Evolutionary conservation across 306 rosid species (phyloP), one percentile per base, ranked within the genome.

Genomic region (Inga oerstediana): DNA sequence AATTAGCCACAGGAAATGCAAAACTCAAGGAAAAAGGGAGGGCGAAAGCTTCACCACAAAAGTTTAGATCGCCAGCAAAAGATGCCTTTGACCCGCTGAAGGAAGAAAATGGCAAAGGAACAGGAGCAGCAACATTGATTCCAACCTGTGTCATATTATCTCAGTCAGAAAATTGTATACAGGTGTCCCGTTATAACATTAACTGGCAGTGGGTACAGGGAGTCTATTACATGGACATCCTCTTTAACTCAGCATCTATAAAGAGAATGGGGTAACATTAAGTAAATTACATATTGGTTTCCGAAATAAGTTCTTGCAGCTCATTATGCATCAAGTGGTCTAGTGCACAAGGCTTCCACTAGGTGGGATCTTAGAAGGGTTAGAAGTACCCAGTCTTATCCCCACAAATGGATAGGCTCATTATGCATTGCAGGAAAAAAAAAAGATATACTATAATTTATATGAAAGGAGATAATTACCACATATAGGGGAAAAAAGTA

Each of bases 81-180:
- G 87, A 86, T 62, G 88, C 51, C 76, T 86, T 89, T 11, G 87
- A 83, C 44, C 91, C 90, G 56, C 81, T 74, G 76, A 82, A 75
- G 16, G 89, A 86, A 74, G 94, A 85, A 84, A 86, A 82, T 88
- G 94, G 89, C 75, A 85, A 79, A 2, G 87, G 91, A 83, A 81
- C 61, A 43, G 90, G 85, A 82, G 90, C 84, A 64, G 93, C 79
- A 39, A 92, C 92, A 79, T 92, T 89, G 90, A 90, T 88, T 82
- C 97, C 97, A 64, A 92, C 91, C 97, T 90, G 83, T 78, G 83
- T 62, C 80, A 62, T 54, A 80, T 17, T 32, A 78, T 35, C 43
- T 48, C 22, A 71, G 75, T 46, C 56, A 73, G 75, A 80, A 45
- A 66, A 76, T 64, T 49, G 46, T 30, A 39, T 3, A 78, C 54